Base-by-base conservation (phyloP, 495 filamentous ascomycete species). In the Podospora comata region DNA sequence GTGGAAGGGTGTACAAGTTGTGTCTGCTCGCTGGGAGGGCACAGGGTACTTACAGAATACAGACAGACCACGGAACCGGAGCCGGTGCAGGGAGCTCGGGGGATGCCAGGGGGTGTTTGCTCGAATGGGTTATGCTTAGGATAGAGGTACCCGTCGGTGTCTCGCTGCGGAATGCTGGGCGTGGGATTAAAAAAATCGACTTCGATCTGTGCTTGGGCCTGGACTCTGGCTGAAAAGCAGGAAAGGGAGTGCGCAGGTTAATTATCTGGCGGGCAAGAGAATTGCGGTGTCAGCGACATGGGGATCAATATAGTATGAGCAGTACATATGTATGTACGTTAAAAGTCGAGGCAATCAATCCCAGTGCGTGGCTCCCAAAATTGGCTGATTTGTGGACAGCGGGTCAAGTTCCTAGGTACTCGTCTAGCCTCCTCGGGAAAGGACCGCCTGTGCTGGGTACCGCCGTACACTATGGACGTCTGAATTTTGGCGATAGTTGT, bases 1-100 rank as follows among this genome's bases (percentile, higher is more conserved):
- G 64, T 65, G 44, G 57, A 44, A 65, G 70, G 54, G 67, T 48
- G 39, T 48, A 48, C 39, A 48, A 48, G 67, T 64, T 64, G 55
- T 61, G 67, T 18, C 39, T 13, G 34, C 34, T 39, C 34, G 34
- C 34, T 1, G 39, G 39, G 39, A 48, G 39, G 39, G 39, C 39
- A 48, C 39, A 48, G 39, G 9, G 53, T 59, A 64, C 53, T 11
- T 39, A 56, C 54, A 23, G 39, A 13, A 48, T 59, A 64, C 53
- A 16, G 64, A 56, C 54, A 23, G 39, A 48, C 9, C 39, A 48
- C 39, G 39, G 39, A 48, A 48, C 39, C 39, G 15, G 39, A 48
- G 39, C 39, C 39, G 39, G 39, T 48, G 39, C 39, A 54, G 13
- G 27, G 27, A 30, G 54, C 16, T 13, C 19, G 34, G 28, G 28